Evolutionary conservation across 2,329 filamentous ascomycete species (phyloP), one percentile per base, ranked within the genome.

Genomic region (Colletotrichum shisoi): DNA sequence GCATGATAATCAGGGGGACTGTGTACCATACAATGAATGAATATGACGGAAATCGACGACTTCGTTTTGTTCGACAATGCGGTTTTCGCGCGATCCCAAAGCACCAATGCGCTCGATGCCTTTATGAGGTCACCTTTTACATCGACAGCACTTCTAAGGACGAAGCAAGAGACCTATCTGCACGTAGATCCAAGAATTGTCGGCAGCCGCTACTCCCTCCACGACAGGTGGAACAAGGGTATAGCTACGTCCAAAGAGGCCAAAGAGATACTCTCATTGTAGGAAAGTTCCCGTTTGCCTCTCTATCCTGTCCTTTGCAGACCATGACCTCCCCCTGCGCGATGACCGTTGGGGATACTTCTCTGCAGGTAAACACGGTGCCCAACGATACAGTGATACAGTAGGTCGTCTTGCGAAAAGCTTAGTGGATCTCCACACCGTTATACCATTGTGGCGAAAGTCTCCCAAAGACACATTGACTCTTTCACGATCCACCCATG

Each of bases 1-100:
- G 52, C 39, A 12, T 37, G 19, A 37, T 46, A 44, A 7, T 9
- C 8, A 17, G 3, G 13, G 31, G 7, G 31, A 19, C 9, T 48
- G 7, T 58, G 44, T 58, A 48, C 19, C 56, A 58, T 48, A 39
- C 34, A 39, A 37, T 48, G 12, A 39, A 58, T 37, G 56, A 46
- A 11, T 48, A 31, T 19, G 12, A 46, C 44, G 54, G 54, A 9
- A 46, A 13, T 46, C 13, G 21, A 45, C 17, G 44, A 48, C 31
- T 39, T 48, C 15, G 15, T 4, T 45, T 48, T 45, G 8, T 17
- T 48, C 12, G 7, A 24, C 11, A 12, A 11, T 9, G 13, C 4
- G 13, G 19, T 11, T 3, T 17, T 39, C 17, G 24, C 9, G 9
- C 37, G 15, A n/a, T 9, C 8, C 7, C 17, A 31, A 39, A 34